phyloP scores from a whole-genome alignment of 108 stramenopile genomes.

The Skeletonema marinoi region DNA sequence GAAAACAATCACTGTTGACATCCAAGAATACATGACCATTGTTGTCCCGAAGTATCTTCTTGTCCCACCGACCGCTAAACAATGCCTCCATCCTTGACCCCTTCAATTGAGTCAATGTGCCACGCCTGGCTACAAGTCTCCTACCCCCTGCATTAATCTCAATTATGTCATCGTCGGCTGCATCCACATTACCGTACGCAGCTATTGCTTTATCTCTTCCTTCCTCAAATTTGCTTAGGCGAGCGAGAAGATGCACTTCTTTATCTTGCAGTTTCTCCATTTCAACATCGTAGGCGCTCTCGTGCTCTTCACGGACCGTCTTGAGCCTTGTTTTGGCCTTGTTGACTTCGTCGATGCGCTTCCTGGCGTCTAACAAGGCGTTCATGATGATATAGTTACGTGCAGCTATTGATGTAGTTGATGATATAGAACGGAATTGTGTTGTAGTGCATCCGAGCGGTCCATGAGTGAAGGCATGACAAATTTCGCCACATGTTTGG shows the following conservation, averaged over 20 bases:
- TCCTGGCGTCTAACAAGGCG: no score
- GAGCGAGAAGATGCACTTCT: neutral
- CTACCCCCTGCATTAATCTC: no score
- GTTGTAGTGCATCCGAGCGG: no score
- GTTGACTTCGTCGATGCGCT: no score
- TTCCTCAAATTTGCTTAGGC: neutral
- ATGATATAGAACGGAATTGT: no score
- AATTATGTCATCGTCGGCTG: constrained; percentile 5
- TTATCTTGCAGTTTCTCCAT: neutral
- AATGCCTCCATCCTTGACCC: constrained; percentile 21
- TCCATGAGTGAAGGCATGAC: no score
- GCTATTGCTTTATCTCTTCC: neutral
- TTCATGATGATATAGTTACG: no score
- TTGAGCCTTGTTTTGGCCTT: no score
- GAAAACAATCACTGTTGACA: neutral
- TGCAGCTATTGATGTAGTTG: no score
- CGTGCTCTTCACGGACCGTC: neutral
- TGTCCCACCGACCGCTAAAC: constrained; percentile 36
- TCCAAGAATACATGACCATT: constrained; percentile 20
- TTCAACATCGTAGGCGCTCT: neutral
- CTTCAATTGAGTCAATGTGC: constrained; percentile 5
- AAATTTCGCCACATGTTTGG: no score
- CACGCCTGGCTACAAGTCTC: neutral
- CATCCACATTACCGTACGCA: neutral
- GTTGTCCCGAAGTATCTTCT: constrained; percentile 3